Conservation (phyloP, 345 rosid species). For the Citrus reticulata region DNA sequence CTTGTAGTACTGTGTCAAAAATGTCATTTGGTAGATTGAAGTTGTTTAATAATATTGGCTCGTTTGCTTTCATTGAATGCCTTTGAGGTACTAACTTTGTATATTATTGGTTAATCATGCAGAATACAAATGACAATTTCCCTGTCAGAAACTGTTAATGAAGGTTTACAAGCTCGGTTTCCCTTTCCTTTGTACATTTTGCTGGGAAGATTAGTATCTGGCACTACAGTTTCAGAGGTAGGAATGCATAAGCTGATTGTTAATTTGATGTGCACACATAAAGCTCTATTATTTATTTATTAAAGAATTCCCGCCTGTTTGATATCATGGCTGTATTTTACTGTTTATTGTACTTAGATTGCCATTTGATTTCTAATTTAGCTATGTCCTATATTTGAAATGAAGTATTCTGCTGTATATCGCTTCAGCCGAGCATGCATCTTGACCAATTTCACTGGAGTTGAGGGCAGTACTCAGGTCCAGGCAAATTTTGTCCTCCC, state of each 20-base stretch:
- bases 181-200: slow-evolving; percentile 75
- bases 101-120: slow-evolving; percentile 27
- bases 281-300: not conserved
- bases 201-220: slow-evolving; percentile 75
- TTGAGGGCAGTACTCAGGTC: slow-evolving; percentile 58
- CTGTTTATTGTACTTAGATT: slow-evolving; percentile 2
- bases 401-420: slow-evolving; percentile 88
- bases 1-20: not conserved
- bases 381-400: slow-evolving; percentile 26
- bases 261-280: not conserved
- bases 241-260: slow-evolving; percentile 1
- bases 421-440: slow-evolving; percentile 77
- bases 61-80: slow-evolving; percentile 9
- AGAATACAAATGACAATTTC: slow-evolving; percentile 81
- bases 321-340: not conserved
- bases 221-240: slow-evolving; percentile 61
- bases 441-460: slow-evolving; percentile 69
- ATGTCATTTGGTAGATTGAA: not conserved
- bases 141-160: slow-evolving; percentile 45
- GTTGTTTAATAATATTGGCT: slow-evolving; percentile 1
- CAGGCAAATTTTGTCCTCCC: slow-evolving; percentile 83
- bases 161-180: slow-evolving; percentile 47
- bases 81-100: slow-evolving; percentile 21
- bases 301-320: not conserved
- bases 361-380: slow-evolving; percentile 24